Conservation (phyloP, 345 rosid genomes). For the Aethionema arabicum region DNA sequence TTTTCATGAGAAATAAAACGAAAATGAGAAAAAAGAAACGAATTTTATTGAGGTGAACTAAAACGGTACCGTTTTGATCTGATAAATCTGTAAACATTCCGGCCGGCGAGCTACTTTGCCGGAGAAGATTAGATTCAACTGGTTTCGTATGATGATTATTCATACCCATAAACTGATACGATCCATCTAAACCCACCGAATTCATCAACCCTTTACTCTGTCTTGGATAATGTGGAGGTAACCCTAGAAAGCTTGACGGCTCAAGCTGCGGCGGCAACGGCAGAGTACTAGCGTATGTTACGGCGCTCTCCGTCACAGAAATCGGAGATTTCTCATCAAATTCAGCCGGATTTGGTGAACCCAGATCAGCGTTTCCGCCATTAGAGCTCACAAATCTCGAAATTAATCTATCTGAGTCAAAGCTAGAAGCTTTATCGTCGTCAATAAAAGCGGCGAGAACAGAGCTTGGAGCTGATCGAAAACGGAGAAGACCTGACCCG, state of each 20-base stretch:
- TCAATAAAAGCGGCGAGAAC: constrained; percentile 45
- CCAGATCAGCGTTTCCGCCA: constrained; percentile 31
- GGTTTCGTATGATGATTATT: constrained; percentile 44
- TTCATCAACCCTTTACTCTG: constrained; percentile 44
- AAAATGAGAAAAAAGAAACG: neutral
- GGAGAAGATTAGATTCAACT: constrained; percentile 47
- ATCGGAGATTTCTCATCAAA: constrained; percentile 38
- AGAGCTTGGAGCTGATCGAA: constrained; percentile 80
- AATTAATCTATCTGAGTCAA: constrained; percentile 43
- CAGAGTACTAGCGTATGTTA: constrained; percentile 34
- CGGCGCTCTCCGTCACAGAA: constrained; percentile 34
- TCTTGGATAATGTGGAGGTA: constrained; percentile 87
- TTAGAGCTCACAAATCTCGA: constrained; percentile 47
- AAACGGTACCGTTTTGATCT: constrained; percentile 66
- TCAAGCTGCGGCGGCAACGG: constrained; percentile 24
- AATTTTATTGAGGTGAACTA: neutral
- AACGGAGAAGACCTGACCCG: constrained; percentile 69
- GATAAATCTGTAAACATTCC: constrained; percentile 64
- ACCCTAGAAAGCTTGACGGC: constrained; percentile 49
- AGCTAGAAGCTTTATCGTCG: constrained; percentile 37
- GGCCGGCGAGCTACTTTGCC: constrained; percentile 84
- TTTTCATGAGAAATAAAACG: neutral
- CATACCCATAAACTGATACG: constrained; percentile 47
- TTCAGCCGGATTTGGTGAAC: constrained; percentile 26
- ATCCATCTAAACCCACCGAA: constrained; percentile 51